Percentiles rank a stretch among this genome's conserved stretches.
phyloP scores from a whole-genome alignment of 1,139 yeast species.

The Suhomyces maxii region DNA sequence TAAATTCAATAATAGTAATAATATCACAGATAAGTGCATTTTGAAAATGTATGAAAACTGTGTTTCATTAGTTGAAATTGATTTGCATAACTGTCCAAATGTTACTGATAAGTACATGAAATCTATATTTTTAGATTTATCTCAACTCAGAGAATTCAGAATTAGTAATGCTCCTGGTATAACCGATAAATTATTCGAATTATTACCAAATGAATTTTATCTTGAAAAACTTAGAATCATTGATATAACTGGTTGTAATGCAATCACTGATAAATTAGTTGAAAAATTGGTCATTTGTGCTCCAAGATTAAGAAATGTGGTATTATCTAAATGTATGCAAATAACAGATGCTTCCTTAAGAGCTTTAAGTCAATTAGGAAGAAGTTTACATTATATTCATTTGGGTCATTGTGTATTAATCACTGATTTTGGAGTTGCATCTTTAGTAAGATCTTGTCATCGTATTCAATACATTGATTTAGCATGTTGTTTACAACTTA shows the following conservation, averaged over 20 bases:
- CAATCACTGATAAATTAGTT: conserved; percentile 78
- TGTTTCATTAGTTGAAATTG: conserved; percentile 83
- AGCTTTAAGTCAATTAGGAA: conserved; percentile 71
- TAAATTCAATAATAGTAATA: conserved; percentile 71
- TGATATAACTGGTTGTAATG: conserved; percentile 82
- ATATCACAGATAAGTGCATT: conserved; percentile 71
- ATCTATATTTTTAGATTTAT: conserved; percentile 61
- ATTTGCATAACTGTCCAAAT: conserved; percentile 78
- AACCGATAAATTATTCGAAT: conserved; percentile 61
- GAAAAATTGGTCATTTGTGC: conserved; percentile 72
- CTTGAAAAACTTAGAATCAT: conserved; percentile 65
- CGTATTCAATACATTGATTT: conserved; percentile 90
- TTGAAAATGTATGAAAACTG: conserved; percentile 65
- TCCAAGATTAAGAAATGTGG: conserved; percentile 84
- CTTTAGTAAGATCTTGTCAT: conserved; percentile 75
- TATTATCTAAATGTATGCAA: conserved; percentile 83
- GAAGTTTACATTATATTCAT: conserved; percentile 85
- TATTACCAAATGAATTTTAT: conserved; percentile 43
- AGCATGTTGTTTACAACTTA: conserved; percentile 89
- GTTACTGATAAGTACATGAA: conserved; percentile 65
- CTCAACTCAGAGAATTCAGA: conserved; percentile 79
- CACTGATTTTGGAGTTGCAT: conserved; percentile 83
- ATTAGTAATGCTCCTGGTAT: conserved; percentile 72
- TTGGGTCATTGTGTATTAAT: conserved; percentile 91
- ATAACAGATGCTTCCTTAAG: conserved; percentile 81